Conservation (phyloP, 192 early-diverging fungal species). For the Geranomyces michiganensis region DNA sequence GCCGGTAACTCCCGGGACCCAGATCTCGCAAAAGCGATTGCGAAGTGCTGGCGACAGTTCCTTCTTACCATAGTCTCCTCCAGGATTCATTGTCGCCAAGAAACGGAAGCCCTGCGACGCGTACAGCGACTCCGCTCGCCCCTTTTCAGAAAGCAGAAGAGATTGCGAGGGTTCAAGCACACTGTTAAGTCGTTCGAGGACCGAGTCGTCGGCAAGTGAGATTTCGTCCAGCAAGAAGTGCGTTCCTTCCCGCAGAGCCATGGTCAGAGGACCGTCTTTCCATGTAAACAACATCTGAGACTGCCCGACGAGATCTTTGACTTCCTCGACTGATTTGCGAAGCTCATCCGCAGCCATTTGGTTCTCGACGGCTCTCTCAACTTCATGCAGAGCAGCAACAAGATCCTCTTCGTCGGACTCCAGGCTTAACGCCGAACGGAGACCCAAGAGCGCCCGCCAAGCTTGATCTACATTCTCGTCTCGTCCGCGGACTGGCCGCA, state of each 20-base stretch:
- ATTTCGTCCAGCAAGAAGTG: constrained; percentile 98
- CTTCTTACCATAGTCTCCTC: constrained; percentile 98
- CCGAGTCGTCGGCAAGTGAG: constrained; percentile 96
- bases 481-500: constrained; percentile 86
- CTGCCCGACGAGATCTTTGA: neutral
- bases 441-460: constrained; percentile 45
- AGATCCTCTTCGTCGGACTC: constrained; percentile 4
- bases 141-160: constrained; percentile 90
- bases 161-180: constrained; percentile 86
- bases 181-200: constrained; percentile 93
- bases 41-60: constrained; percentile 95
- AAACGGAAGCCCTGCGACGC: constrained; percentile 81
- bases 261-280: constrained; percentile 94
- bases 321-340: neutral
- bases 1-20: constrained; percentile 88
- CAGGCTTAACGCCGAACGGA: constrained; percentile 20
- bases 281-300: constrained; percentile 83
- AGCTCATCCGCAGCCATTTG: neutral
- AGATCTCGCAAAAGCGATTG: constrained; percentile 98
- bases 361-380: neutral
- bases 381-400: neutral
- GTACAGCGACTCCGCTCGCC: constrained; percentile 69
- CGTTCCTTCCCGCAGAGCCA: constrained; percentile 84
- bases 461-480: constrained; percentile 56
- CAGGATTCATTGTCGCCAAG: constrained; percentile 99